phyloP scores from a whole-genome alignment of 768 basidiomycete species.

The Trametes maxima region DNA sequence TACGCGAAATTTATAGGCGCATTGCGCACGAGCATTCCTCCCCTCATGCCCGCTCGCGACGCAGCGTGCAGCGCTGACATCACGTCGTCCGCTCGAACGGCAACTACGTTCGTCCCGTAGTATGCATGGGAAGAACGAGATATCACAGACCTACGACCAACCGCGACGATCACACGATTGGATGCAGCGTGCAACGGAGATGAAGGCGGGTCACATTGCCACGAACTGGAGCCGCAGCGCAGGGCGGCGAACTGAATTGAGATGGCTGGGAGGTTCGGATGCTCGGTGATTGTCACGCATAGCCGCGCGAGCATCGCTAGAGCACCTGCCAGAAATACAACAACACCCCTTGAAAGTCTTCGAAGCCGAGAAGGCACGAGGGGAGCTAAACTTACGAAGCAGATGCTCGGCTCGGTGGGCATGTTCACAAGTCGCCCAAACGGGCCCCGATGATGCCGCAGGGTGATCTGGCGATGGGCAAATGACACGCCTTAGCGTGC shows the following conservation, averaged over 20 bases:
- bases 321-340: background rate
- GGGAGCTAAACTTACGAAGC: background rate
- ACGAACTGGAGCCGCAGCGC: background rate
- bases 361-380: background rate
- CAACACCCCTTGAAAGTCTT: background rate
- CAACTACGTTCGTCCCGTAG: background rate
- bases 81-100: background rate
- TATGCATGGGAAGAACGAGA: constrained; percentile 4
- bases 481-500: background rate
- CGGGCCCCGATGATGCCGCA: background rate
- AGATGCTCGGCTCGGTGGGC: background rate
- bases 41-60: background rate
- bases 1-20: background rate
- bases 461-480: too few relatives aligned
- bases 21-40: background rate
- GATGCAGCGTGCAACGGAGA: constrained; percentile 7
- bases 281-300: background rate
- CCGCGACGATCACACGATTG: constrained; percentile 14
- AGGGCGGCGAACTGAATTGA: background rate
- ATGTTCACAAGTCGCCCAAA: background rate
- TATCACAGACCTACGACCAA: constrained; percentile 7
- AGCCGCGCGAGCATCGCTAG: background rate
- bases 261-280: background rate
- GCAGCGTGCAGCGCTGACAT: background rate
- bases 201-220: constrained; percentile 19